Evolutionary conservation across 2,329 filamentous ascomycete genomes (phyloP).

Genomic region (Clonostachys byssicola): DNA sequence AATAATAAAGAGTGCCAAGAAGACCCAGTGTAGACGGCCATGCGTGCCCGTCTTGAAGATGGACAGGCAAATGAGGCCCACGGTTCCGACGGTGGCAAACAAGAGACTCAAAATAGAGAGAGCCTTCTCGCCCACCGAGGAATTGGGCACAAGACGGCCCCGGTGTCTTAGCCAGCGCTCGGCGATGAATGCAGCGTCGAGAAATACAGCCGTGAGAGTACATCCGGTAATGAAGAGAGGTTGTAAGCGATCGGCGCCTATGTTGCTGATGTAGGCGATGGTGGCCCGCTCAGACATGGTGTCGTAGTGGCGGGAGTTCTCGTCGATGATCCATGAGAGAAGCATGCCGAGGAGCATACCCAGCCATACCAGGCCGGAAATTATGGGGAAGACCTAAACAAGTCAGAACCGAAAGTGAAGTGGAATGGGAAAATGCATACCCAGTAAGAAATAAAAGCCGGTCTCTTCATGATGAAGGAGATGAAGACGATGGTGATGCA

Average conservation of each 20-base stretch:
- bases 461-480: too few species aligned
- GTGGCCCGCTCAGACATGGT: conserved; percentile 55
- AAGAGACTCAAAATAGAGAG: conserved; percentile 58
- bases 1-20: conserved; percentile 76
- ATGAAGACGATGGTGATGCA: too few species aligned
- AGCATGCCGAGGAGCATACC: conserved; percentile 66
- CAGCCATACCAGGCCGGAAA: conserved; percentile 62
- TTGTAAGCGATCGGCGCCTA: conserved; percentile 59
- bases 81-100: conserved; percentile 69
- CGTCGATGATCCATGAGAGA: conserved; percentile 59
- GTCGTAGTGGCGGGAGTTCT: conserved; percentile 47
- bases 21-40: conserved; percentile 64
- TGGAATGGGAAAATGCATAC: too few species aligned
- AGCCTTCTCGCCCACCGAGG: conserved; percentile 56
- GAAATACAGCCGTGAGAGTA: conserved; percentile 73
- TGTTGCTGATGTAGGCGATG: conserved; percentile 71
- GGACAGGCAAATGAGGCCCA: conserved; percentile 75
- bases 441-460: too few species aligned
- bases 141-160: conserved; percentile 74
- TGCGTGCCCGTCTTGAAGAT: conserved; percentile 78
- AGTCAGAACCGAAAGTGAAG: too few species aligned
- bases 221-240: conserved; percentile 73
- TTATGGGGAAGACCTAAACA: conserved; percentile 17
- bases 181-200: conserved; percentile 74
- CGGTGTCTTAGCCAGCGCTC: conserved; percentile 83